Conservation (phyloP, 192 early-diverging fungal species). For the Podila verticillata region DNA sequence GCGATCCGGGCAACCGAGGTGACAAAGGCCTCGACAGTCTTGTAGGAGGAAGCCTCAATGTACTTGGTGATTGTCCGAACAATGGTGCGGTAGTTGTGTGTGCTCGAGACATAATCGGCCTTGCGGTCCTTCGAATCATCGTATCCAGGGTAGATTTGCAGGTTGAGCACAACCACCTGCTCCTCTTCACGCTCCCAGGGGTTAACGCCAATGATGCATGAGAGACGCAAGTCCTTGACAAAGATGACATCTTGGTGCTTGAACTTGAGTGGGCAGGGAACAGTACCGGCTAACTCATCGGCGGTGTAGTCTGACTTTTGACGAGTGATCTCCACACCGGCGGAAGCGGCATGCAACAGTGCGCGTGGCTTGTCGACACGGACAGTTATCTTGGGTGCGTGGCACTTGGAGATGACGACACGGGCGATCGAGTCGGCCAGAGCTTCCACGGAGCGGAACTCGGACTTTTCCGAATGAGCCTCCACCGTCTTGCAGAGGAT, state of each 20-base stretch:
- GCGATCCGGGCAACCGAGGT: conserved; percentile 82
- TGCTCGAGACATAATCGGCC: conserved; percentile 71
- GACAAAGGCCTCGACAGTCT: conserved; percentile 96
- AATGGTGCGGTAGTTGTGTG: conserved; percentile 92
- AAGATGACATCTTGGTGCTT: conserved; percentile 81
- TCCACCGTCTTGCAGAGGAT: conserved; percentile 78
- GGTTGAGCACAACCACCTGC: conserved; percentile 85
- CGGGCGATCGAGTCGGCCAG: conserved; percentile 74
- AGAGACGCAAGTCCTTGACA: conserved; percentile 82
- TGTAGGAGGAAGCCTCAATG: conserved; percentile 88
- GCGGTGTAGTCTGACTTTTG: conserved; percentile 57
- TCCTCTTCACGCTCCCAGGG: conserved; percentile 96
- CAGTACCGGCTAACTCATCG: conserved; percentile 39
- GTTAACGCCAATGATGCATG: conserved; percentile 94
- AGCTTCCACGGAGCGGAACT: conserved; percentile 77
- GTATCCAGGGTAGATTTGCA: conserved; percentile 70
- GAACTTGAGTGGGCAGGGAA: conserved; percentile 44
- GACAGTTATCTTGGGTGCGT: conserved; percentile 73
- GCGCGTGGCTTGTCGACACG: conserved; percentile 86
- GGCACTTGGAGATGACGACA: conserved; percentile 69
- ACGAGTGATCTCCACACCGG: conserved; percentile 89
- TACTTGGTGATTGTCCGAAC: conserved; percentile 80
- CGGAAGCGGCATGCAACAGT: conserved; percentile 89
- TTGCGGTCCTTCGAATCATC: conserved; percentile 41
- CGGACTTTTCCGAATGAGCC: conserved; percentile 77